phyloP scores from a whole-genome alignment of 306 rosid species.

The Boehmeria nivea region DNA sequence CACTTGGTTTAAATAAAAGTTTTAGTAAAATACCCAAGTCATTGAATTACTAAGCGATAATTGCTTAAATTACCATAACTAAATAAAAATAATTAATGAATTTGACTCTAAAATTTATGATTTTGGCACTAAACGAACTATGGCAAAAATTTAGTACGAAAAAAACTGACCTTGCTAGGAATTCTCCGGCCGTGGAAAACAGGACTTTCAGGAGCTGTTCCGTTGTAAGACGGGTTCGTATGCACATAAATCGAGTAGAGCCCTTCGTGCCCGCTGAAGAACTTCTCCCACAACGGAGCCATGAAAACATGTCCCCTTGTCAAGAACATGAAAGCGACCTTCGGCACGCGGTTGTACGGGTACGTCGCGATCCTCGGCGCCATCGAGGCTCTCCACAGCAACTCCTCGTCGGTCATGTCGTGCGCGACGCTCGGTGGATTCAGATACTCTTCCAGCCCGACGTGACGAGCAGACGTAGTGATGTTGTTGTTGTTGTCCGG shows the following conservation, averaged over 20 bases:
- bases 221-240: slow-evolving; percentile 69
- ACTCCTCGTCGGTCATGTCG: slow-evolving; percentile 63
- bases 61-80: too few species aligned
- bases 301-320: slow-evolving; percentile 61
- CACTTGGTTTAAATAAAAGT: too few species aligned
- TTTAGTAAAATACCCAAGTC: too few species aligned
- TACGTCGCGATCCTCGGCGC: slow-evolving; percentile 34
- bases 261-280: slow-evolving; percentile 69
- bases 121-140: too few species aligned
- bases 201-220: slow-evolving; percentile 44
- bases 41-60: too few species aligned
- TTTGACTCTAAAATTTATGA: too few species aligned
- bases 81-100: too few species aligned
- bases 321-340: slow-evolving; percentile 86
- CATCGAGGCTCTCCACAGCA: slow-evolving; percentile 87
- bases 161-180: slow-evolving; percentile 70
- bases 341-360: slow-evolving; percentile 58
- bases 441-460: slow-evolving; percentile 46
- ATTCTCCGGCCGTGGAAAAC: slow-evolving; percentile 59
- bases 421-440: slow-evolving; percentile 45
- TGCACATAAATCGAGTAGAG: slow-evolving; percentile 73
- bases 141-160: background rate
- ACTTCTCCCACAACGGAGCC: slow-evolving; percentile 79
- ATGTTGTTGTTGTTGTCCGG: too few species aligned
- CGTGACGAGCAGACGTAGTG: slow-evolving; percentile 10